Evolutionary conservation across 352 stramenopile genomes (phyloP).

Genomic region (Globisporangium paddicum): DNA sequence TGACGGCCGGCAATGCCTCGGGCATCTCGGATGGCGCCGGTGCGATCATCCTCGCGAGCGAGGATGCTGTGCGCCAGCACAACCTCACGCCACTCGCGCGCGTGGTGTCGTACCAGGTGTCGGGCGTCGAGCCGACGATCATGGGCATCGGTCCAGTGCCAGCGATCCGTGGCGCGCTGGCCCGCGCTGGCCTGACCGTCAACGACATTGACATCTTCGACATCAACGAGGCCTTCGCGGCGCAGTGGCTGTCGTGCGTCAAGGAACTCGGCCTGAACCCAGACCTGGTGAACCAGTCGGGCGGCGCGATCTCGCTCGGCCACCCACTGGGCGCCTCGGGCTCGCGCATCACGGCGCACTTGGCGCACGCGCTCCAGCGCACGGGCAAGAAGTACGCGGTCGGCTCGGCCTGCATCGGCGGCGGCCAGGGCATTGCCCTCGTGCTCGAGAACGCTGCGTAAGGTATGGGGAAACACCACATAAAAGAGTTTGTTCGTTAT

Average conservation of each 20-base stretch:
- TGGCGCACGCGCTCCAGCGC: slow-evolving; percentile 84
- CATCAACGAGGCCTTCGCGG: slow-evolving; percentile 99
- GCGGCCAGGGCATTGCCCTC: slow-evolving; percentile 97
- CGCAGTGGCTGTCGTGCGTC: slow-evolving; percentile 95
- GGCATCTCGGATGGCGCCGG: slow-evolving; percentile 97
- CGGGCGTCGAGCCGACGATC: slow-evolving; percentile 94
- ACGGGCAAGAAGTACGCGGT: slow-evolving; percentile 93
- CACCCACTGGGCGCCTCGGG: slow-evolving; percentile 96
- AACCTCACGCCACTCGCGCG: slow-evolving; percentile 92
- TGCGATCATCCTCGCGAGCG: slow-evolving; percentile 91
- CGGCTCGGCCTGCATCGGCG: slow-evolving; percentile 97
- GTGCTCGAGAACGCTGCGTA: slow-evolving; percentile 91
- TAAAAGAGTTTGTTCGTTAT: neutral
- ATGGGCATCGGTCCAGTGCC: slow-evolving; percentile 98
- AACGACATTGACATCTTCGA: slow-evolving; percentile 96
- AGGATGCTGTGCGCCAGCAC: slow-evolving; percentile 91
- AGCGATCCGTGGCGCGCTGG: slow-evolving; percentile 92
- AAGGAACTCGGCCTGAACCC: slow-evolving; percentile 96
- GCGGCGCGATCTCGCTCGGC: slow-evolving; percentile 95
- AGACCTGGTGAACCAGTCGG: slow-evolving; percentile 91
- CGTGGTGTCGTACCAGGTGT: slow-evolving; percentile 90
- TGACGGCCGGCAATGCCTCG: slow-evolving; percentile 95
- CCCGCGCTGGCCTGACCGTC: slow-evolving; percentile 84
- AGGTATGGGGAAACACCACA: neutral
- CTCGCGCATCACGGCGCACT: slow-evolving; percentile 88